Percentiles rank a stretch among this genome's conserved stretches.
phyloP scores from a whole-genome alignment of 441 rosid species.

The Populus hybrid region DNA sequence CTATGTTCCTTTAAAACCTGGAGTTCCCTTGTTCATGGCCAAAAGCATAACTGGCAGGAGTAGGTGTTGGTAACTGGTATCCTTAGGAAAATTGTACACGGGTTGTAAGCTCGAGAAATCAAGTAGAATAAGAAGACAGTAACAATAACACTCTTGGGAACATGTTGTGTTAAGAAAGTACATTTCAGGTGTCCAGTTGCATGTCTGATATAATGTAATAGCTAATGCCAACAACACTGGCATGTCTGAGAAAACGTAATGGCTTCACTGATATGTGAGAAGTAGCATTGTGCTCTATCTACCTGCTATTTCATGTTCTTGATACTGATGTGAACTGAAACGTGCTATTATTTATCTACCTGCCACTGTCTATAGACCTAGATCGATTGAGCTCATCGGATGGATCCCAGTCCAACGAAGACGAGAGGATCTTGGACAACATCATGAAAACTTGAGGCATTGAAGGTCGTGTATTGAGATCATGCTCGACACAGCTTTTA shows the following conservation, averaged over 20 bases:
- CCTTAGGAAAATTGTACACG: background rate
- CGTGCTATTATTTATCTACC: conserved; percentile 15
- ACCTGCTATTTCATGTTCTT: background rate
- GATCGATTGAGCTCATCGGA: conserved; percentile 56
- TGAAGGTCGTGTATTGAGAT: conserved; percentile 61
- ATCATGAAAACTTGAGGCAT: conserved; percentile 47
- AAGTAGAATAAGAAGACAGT: background rate
- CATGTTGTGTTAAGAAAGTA: background rate
- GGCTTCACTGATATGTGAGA: background rate
- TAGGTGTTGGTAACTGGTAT: background rate
- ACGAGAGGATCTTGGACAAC: conserved; percentile 68
- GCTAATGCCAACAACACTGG: background rate
- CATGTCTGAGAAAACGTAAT: background rate
- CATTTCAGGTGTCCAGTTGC: background rate
- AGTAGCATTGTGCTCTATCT: background rate
- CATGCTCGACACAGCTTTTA: conserved; percentile 52
- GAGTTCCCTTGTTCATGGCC: background rate
- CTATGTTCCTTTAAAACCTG: background rate
- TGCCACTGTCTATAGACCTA: conserved; percentile 33
- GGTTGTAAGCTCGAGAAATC: background rate
- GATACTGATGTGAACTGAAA: background rate
- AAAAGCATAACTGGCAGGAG: background rate
- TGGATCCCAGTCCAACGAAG: conserved; percentile 85
- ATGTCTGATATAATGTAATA: background rate
- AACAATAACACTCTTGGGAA: background rate